Percentiles rank a stretch among this genome's conserved stretches.
Conservation (phyloP, 208 protist species). For the Trypanosoma vivax region DNA sequence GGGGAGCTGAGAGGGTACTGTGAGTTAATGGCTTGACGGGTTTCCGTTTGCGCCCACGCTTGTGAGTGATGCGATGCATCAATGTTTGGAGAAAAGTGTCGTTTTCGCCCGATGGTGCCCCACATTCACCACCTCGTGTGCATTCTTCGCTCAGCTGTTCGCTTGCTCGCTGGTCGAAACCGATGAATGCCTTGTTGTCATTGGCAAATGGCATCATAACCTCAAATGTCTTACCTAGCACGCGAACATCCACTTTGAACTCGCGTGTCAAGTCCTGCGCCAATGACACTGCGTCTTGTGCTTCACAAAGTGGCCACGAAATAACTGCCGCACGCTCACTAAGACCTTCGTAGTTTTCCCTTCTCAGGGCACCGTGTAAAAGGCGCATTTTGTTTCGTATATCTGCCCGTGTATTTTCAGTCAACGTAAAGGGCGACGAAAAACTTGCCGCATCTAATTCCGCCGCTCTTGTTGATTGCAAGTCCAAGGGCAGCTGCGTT, state of each 20-base stretch:
- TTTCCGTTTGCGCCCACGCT: not conserved
- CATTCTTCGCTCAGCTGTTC: not conserved
- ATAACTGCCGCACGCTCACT: conserved; percentile 71
- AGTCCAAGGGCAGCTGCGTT: conserved; percentile 68
- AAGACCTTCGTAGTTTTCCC: conserved; percentile 50
- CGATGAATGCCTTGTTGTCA: not conserved
- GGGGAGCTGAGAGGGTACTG: conserved; percentile 3
- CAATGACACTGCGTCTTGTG: conserved; percentile 37
- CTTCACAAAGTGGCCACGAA: conserved; percentile 66
- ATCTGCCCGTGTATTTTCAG: conserved; percentile 47
- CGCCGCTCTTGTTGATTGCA: conserved; percentile 21
- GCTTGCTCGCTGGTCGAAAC: not conserved
- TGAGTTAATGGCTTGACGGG: not conserved
- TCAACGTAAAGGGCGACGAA: conserved; percentile 32
- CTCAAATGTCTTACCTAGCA: conserved; percentile 51
- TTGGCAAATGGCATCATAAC: conserved; percentile 12
- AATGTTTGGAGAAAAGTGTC: not conserved
- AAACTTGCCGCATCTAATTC: not conserved
- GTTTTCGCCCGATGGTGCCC: too few species aligned
- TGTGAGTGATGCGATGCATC: not conserved
- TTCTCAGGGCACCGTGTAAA: conserved; percentile 52
- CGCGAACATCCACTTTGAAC: conserved; percentile 66
- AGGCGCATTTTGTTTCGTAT: conserved; percentile 67
- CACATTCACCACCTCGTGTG: not conserved
- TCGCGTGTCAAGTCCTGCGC: conserved; percentile 48